Evolutionary conservation across 2,329 filamentous ascomycete species (phyloP), one percentile per base, ranked within the genome.

Genomic region (Scortechinia acanthostroma): DNA sequence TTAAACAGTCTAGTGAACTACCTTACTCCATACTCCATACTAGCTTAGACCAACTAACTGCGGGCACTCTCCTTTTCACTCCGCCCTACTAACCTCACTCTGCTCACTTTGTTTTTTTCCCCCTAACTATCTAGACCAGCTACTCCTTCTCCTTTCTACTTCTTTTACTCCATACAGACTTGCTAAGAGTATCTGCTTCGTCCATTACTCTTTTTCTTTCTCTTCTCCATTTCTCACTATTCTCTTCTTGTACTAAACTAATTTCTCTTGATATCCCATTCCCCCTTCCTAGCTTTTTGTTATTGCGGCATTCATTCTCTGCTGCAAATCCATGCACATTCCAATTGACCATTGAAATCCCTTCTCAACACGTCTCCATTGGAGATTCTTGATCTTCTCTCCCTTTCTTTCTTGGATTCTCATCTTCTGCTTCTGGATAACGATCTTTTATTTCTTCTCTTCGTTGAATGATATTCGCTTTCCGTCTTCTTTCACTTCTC

Each of bases 281-380:
- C n/a, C n/a, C n/a, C n/a, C n/a, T n/a, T n/a, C n/a, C n/a, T n/a
- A n/a, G n/a, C n/a, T n/a, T n/a, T n/a, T n/a, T n/a, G n/a, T n/a
- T n/a, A n/a, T n/a, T n/a, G n/a, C n/a, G n/a, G n/a, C n/a, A n/a
- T 30, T 30, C 25, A 30, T n/a, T 10, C 10, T 30, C 25, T 30
- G 10, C 10, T 17, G 13, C 35, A 13, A 40, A 40, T 30, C 25
- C 25, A 40, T 40, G 35, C 35, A 40, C 35, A 40, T 40, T 40
- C 35, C 35, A 40, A 40, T 40, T 19, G 35, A 19, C 35, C 10
- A 15, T 19, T 13, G 10, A 10, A 10, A 10, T 10, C 35, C 35
- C 35, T 40, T 40, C 35, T 40, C 14, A 17, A 40, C 35, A 40
- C 35, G 35, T 40, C 35, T 40, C 35, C 6, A 15, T 19, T 40